A percentile compares a stretch with the other conserved stretches of the same genome.
Evolutionary conservation across 139 green algal species (phyloP).

Genomic region (Nannochloris sp.): DNA sequence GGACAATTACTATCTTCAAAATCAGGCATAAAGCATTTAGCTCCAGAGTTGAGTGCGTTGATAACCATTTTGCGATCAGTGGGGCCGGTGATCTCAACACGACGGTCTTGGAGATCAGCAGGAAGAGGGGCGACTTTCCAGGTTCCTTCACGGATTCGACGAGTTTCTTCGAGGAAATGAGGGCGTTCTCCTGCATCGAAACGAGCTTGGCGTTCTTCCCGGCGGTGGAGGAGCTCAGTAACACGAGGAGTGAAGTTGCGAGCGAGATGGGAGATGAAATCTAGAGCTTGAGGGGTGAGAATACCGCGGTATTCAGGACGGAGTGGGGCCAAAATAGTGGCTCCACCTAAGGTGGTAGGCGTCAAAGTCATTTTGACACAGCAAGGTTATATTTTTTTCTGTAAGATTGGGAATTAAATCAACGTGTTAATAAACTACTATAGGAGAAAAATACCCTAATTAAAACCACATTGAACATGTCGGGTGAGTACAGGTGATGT

Average conservation of each 20-base stretch:
- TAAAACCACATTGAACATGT: too few species aligned
- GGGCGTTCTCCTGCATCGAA: slow-evolving; percentile 50
- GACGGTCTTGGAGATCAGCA: slow-evolving; percentile 61
- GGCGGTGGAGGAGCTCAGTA: slow-evolving; percentile 53
- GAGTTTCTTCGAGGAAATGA: slow-evolving; percentile 66
- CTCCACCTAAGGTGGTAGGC: too few species aligned
- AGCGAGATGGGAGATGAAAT: slow-evolving; percentile 65
- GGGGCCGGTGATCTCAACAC: slow-evolving; percentile 85
- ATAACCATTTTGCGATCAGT: slow-evolving; percentile 90
- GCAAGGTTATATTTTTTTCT: neutral
- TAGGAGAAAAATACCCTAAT: neutral
- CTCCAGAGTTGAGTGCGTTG: slow-evolving; percentile 41
- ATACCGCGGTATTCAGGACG: slow-evolving; percentile 21
- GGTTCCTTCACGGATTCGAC: slow-evolving; percentile 40
- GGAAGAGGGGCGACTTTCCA: slow-evolving; percentile 68
- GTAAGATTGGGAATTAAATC: neutral
- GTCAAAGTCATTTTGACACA: too few species aligned
- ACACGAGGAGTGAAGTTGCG: slow-evolving; percentile 47
- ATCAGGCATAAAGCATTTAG: slow-evolving; percentile 79
- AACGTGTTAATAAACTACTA: neutral
- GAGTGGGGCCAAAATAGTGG: neutral
- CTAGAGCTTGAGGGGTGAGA: slow-evolving; percentile 43
- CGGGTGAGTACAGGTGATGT: too few species aligned
- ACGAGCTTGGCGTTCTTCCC: slow-evolving; percentile 43
- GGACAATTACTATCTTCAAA: slow-evolving; percentile 83